phyloP scores from a whole-genome alignment of 31 red algal genomes.

The Odonthalia washingtoniensis region DNA sequence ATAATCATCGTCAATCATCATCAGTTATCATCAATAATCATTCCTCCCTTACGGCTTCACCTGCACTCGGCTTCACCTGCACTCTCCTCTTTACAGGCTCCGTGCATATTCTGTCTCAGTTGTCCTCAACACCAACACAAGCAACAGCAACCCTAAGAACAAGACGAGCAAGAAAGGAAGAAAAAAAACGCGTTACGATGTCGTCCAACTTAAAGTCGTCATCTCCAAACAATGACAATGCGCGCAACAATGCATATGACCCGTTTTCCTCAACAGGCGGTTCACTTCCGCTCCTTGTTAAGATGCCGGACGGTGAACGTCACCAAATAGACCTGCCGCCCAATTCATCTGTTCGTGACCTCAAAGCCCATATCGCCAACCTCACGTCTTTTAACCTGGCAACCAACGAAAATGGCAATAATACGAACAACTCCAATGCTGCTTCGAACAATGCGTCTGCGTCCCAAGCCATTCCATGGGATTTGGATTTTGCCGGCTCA shows the following conservation, averaged over 20 bases:
- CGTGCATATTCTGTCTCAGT: too few species aligned
- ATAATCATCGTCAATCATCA: too few species aligned
- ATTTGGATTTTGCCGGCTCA: conserved; percentile 58
- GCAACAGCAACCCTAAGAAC: too few species aligned
- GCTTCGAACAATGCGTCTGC: not conserved
- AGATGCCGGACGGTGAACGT: conserved; percentile 63
- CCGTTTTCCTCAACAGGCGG: conserved; percentile 26
- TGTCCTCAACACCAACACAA: too few species aligned
- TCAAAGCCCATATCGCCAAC: conserved; percentile 55
- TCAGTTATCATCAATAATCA: too few species aligned
- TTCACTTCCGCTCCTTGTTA: conserved; percentile 74
- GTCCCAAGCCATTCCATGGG: conserved; percentile 18
- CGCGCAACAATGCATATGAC: not conserved
- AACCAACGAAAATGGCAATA: not conserved
- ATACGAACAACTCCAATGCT: too few species aligned
- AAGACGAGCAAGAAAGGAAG: too few species aligned
- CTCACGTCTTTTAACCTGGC: not conserved
- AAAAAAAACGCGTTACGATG: too few species aligned
- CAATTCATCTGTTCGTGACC: conserved; percentile 63
- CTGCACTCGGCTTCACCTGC: too few species aligned
- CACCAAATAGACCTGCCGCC: conserved; percentile 64
- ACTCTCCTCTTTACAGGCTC: too few species aligned
- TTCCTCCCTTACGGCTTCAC: too few species aligned
- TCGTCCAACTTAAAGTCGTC: not conserved
- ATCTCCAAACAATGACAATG: not conserved